Evolutionary conservation across 805 yeast genomes (phyloP).

Genomic region (Brettanomyces nanus): DNA sequence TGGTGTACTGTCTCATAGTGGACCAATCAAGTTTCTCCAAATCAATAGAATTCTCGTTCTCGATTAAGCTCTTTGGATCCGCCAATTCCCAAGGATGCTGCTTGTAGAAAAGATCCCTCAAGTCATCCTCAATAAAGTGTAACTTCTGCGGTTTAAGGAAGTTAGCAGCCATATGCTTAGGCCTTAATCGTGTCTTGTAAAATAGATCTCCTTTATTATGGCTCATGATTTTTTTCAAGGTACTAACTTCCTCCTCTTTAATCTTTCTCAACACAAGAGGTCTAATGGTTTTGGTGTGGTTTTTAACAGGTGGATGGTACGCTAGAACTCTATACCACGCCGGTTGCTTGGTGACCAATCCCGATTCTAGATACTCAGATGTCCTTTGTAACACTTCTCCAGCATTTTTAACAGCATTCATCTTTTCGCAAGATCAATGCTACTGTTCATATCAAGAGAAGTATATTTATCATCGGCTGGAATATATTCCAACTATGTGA

Average conservation of each 20-base stretch:
- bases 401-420: constrained; percentile 75
- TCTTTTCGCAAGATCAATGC: constrained; percentile 19
- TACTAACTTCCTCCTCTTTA: constrained; percentile 15
- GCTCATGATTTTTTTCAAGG: constrained; percentile 9
- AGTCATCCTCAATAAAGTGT: constrained; percentile 63
- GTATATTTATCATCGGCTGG: too few relatives aligned
- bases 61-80: constrained; percentile 76
- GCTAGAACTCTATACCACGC: constrained; percentile 87
- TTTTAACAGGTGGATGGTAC: constrained; percentile 68
- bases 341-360: constrained; percentile 66
- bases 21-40: constrained; percentile 61
- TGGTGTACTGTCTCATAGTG: constrained; percentile 58
- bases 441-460: too few relatives aligned
- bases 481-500: too few relatives aligned
- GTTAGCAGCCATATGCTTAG: constrained; percentile 29
- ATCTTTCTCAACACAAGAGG: constrained; percentile 20
- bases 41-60: constrained; percentile 56
- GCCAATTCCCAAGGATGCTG: constrained; percentile 99
- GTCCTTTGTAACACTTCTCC: constrained; percentile 73
- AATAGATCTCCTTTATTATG: constrained; percentile 12
- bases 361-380: constrained; percentile 63
- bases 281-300: constrained; percentile 40
- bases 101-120: constrained; percentile 73
- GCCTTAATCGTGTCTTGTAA: constrained; percentile 41
- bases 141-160: constrained; percentile 47